phyloP scores from a whole-genome alignment of 2,329 filamentous ascomycete genomes.

The Trichoderma harzianum region DNA sequence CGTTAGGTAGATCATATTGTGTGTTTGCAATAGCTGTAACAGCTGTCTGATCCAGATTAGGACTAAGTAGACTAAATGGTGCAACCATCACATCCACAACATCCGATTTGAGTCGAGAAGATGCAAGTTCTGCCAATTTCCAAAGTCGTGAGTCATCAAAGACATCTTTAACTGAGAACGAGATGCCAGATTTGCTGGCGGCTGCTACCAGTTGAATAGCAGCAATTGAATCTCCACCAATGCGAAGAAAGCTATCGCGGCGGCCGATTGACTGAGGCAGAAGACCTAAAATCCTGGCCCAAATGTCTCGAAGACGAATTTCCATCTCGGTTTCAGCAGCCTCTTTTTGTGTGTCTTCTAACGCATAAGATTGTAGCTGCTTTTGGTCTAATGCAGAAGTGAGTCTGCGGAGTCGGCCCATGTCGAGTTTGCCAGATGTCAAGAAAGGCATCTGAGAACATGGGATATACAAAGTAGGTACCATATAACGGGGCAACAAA shows the following conservation, averaged over 20 bases:
- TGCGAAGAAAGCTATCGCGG: constrained; percentile 18
- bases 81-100: rapidly evolving
- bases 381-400: neutral
- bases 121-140: neutral
- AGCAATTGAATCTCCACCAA: constrained; percentile 37
- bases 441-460: constrained; percentile 21
- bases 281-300: constrained; percentile 20
- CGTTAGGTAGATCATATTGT: neutral
- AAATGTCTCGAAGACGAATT: constrained; percentile 15
- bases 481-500: constrained; percentile 22
- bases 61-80: neutral
- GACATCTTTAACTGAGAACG: constrained; percentile 11
- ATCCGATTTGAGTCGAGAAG: neutral
- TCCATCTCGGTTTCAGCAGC: neutral
- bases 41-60: neutral
- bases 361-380: neutral
- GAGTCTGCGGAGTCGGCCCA: neutral
- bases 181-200: constrained; percentile 3
- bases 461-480: constrained; percentile 22
- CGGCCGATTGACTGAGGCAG: constrained; percentile 10
- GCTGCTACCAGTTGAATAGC: constrained; percentile 15
- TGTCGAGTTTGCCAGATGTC: constrained; percentile 21
- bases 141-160: constrained; percentile 16
- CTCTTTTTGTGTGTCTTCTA: neutral
- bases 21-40: neutral